phyloP scores from a whole-genome alignment of 306 rosid species.

The Rosa multiflora region DNA sequence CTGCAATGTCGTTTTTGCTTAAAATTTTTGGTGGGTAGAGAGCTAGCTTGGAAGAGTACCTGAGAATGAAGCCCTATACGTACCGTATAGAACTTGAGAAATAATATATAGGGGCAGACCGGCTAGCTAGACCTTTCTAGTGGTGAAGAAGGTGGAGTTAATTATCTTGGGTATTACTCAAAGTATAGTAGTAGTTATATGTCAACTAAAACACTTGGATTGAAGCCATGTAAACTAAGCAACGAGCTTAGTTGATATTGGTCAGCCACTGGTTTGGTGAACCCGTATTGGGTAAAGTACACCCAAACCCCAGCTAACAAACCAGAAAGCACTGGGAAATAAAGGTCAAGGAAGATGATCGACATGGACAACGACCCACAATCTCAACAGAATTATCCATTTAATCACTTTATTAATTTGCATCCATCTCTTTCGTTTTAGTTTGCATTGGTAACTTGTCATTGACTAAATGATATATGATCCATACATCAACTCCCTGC shows the following conservation, averaged over 20 bases:
- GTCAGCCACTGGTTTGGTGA: slow-evolving; percentile 48
- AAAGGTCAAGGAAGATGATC: not conserved
- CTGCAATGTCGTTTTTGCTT: slow-evolving; percentile 47
- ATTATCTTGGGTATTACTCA: slow-evolving; percentile 32
- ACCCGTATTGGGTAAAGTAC: slow-evolving; percentile 47
- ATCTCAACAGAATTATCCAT: slow-evolving; percentile 10
- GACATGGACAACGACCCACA: not conserved
- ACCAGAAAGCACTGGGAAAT: slow-evolving; percentile 4
- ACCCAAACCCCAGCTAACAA: slow-evolving; percentile 44
- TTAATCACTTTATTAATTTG: not conserved
- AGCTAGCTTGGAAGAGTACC: slow-evolving; percentile 13
- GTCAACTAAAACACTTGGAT: slow-evolving; percentile 36
- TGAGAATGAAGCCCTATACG: slow-evolving; percentile 27
- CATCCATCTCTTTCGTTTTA: not conserved
- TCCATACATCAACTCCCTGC: not conserved
- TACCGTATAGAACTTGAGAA: not conserved
- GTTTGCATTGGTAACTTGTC: not conserved
- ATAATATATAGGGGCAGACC: not conserved
- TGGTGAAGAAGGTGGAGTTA: not conserved
- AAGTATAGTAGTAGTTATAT: slow-evolving; percentile 34
- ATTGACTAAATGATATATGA: not conserved
- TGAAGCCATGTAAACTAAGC: slow-evolving; percentile 29
- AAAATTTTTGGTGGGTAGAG: slow-evolving; percentile 27
- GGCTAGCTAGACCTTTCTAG: not conserved
- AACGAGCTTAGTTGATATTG: slow-evolving; percentile 24